These are phyloP conservation scores for Sphagnum contortum DNA, from an alignment of 225 moss, liverwort and hornwort genomes.

Conservation along the genomic window DNA sequence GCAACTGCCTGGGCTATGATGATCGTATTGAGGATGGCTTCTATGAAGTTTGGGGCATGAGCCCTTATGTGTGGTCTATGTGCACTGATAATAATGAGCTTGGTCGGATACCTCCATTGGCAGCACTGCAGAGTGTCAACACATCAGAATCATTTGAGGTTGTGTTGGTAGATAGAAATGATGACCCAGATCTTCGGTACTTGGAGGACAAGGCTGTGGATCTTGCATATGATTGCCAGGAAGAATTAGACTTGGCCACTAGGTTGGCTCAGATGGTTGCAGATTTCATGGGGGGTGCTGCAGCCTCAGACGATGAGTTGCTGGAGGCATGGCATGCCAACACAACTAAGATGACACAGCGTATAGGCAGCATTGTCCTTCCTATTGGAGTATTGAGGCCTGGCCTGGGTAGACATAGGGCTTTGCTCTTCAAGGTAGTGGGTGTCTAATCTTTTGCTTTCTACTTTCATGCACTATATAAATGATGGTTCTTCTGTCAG, in stretches of 20 bases:
- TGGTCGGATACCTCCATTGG: constrained; percentile 90
- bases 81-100: constrained; percentile 92
- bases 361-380: constrained; percentile 63
- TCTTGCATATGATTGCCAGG: constrained; percentile 78
- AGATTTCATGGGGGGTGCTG: constrained; percentile 69
- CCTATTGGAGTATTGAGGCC: constrained; percentile 63
- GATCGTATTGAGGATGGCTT: constrained; percentile 96
- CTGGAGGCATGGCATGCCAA: constrained; percentile 43
- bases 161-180: constrained; percentile 64
- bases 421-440: constrained; percentile 84
- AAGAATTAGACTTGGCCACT: constrained; percentile 76
- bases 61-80: constrained; percentile 97
- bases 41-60: constrained; percentile 98
- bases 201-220: constrained; percentile 82
- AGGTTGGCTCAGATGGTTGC: constrained; percentile 87
- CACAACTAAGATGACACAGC: constrained; percentile 42
- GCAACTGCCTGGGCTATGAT: constrained; percentile 79
- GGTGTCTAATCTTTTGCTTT: not conserved
- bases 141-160: constrained; percentile 40
- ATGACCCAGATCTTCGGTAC: constrained; percentile 65
- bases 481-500: no score
- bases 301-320: constrained; percentile 47
- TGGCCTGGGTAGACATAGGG: constrained; percentile 81
- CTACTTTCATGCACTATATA: no score
- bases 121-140: constrained; percentile 45